Conservation (phyloP, 2,329 filamentous ascomycete genomes). For the Arthrobotrys sphaeroides region DNA sequence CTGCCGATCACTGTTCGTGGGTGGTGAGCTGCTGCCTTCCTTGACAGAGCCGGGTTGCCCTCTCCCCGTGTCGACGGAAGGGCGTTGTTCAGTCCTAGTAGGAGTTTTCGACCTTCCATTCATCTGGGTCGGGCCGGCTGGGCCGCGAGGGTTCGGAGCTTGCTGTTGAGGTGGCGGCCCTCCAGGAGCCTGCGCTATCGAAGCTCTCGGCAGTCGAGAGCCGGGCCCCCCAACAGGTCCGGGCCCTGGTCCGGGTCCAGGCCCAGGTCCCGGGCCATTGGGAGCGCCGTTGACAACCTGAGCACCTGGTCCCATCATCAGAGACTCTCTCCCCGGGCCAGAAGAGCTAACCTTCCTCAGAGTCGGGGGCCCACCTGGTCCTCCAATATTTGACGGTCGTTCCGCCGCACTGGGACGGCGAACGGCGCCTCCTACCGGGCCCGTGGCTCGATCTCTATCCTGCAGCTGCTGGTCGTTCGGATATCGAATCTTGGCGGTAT, state of each 20-base stretch:
- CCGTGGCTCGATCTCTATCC: slow-evolving; percentile 41
- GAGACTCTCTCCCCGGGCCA: slow-evolving; percentile 52
- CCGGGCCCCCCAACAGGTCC: slow-evolving; percentile 57
- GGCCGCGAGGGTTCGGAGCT: slow-evolving; percentile 67
- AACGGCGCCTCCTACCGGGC: slow-evolving; percentile 7
- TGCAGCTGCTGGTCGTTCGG: slow-evolving; percentile 74
- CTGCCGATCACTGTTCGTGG: slow-evolving; percentile 51
- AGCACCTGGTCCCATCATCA: slow-evolving; percentile 46
- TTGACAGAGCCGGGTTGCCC: slow-evolving; percentile 21
- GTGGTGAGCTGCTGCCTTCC: slow-evolving; percentile 42
- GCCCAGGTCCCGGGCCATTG: slow-evolving; percentile 38
- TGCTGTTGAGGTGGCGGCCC: slow-evolving; percentile 74
- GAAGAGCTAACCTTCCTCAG: slow-evolving; percentile 53
- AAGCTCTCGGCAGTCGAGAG: slow-evolving; percentile 70
- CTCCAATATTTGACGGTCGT: slow-evolving; percentile 60
- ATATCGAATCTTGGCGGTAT: slow-evolving; percentile 96
- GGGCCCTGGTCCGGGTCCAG: slow-evolving; percentile 50
- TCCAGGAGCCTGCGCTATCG: slow-evolving; percentile 69
- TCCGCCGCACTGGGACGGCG: slow-evolving; percentile 55
- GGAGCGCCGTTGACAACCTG: slow-evolving; percentile 59
- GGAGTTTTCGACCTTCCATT: slow-evolving; percentile 64
- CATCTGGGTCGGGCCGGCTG: slow-evolving; percentile 33
- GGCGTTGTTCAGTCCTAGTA: slow-evolving; percentile 64
- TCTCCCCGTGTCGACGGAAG: slow-evolving; percentile 61
- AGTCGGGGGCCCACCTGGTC: slow-evolving; percentile 54